phyloP scores from a whole-genome alignment of 129 eudicot genomes.

The Tanacetum coccineum region DNA sequence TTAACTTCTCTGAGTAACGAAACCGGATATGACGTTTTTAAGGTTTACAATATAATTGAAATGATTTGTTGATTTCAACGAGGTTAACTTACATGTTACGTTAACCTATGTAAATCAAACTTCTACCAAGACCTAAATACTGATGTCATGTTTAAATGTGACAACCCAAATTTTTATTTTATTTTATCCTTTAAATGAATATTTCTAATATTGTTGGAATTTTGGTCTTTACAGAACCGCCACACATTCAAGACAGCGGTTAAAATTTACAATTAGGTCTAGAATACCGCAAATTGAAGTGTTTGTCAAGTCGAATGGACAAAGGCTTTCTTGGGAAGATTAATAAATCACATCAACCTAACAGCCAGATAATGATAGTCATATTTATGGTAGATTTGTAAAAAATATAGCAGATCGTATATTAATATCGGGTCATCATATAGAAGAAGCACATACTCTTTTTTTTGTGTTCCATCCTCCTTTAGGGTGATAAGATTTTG shows the following conservation, averaged over 20 bases:
- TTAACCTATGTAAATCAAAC: too few species aligned
- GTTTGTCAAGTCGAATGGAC: constrained; percentile 18
- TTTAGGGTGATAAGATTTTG: too few species aligned
- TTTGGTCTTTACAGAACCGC: too few species aligned
- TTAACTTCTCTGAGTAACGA: too few species aligned
- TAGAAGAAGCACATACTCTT: constrained; percentile 12
- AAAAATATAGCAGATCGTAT: constrained; percentile 27
- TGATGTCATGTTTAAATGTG: neutral
- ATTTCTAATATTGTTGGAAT: too few species aligned
- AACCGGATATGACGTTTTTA: too few species aligned
- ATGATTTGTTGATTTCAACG: too few species aligned
- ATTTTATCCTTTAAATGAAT: too few species aligned
- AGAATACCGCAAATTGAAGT: constrained; percentile 19
- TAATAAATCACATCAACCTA: constrained; percentile 22
- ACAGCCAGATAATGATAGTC: constrained; percentile 24
- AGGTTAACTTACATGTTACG: constrained; percentile 25
- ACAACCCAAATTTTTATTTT: neutral
- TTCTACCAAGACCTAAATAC: neutral
- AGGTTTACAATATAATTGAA: too few species aligned
- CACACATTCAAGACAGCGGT: too few species aligned
- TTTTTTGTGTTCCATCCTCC: too few species aligned
- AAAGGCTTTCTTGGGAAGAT: constrained; percentile 14
- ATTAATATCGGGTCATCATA: neutral
- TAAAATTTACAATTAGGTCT: constrained; percentile 34
- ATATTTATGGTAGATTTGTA: constrained; percentile 25